Base-by-base conservation (phyloP, 306 rosid species). In the Leucaena leucocephala region DNA sequence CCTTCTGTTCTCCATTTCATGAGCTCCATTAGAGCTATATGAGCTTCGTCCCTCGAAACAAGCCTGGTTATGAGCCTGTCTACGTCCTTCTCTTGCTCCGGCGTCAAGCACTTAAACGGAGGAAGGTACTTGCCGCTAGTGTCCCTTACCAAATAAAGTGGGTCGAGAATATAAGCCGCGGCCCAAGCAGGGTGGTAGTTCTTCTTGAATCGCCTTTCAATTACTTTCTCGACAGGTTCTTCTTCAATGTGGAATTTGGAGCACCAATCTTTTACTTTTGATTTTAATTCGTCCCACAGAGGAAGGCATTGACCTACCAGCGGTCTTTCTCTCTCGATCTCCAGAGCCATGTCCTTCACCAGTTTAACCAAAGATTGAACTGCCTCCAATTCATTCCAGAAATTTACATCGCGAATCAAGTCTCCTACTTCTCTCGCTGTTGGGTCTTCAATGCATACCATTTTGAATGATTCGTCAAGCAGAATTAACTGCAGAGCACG, bases 301-400 rank as follows among this genome's bases (percentile, higher is more conserved):
- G 91, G 88, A 36, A 94, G 95, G 87, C 98, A 92, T 82, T 89
- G 93, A 21, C 97, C 97, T 58, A 94, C 91, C 4, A 94, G 82
- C 14, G 98, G 97, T 82, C 92, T 88, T 19, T 94, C 97, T 7
- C 70, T 67, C 69, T 92, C 97, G 68, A 94, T 91, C 22, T 89
- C 93, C 54, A 78, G 81, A 71, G 95, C 97, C 92, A 89, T 89
- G 81, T 91, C 92, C 81, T 83, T 91, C 34, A 94, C 88, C 74
- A 92, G 74, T 57, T 91, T 92, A 38, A 89, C 84, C 86, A 94
- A 78, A 0, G 86, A 19, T 58, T 88, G 92, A 19, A 87, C 90
- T 0, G 97, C 95, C 67, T 84, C 91, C 34, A 92, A 52, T 42
- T 92, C 97, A 70, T 82, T 91, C 98, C 98, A 94, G 76, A 94